A percentile compares a stretch with the other conserved stretches of the same genome.
Conservation (phyloP, 108 stramenopile species). For the Cyclostephanos tholiformis region DNA sequence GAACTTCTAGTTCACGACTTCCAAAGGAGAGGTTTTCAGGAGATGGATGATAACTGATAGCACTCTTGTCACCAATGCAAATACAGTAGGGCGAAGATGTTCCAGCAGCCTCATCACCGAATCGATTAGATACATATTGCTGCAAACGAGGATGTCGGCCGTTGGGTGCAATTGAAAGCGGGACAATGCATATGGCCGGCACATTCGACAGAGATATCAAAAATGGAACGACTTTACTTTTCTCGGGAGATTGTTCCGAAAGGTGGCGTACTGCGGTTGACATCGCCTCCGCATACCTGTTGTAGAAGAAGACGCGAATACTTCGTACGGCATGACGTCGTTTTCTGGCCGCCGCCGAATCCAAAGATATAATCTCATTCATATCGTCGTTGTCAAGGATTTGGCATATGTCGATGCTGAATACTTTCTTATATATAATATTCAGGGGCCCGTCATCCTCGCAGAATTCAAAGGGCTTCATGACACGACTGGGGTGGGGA, state of each 20-base stretch:
- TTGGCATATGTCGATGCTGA: conserved; percentile 63
- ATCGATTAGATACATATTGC: conserved; percentile 38
- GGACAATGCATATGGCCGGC: conserved; percentile 68
- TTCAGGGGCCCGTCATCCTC: conserved; percentile 70
- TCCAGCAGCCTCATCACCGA: conserved; percentile 42
- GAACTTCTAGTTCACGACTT: conserved; percentile 19
- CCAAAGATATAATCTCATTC: background rate
- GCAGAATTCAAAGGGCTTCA: conserved; percentile 23
- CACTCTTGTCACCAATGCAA: conserved; percentile 64
- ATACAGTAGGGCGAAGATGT: conserved; percentile 56
- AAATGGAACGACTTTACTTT: conserved; percentile 3
- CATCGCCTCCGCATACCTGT: conserved; percentile 57
- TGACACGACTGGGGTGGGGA: background rate
- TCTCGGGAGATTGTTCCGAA: conserved; percentile 1
- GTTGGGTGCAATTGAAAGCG: conserved; percentile 21
- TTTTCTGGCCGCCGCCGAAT: conserved; percentile 25
- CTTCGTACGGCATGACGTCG: conserved; percentile 43
- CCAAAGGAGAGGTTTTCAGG: conserved; percentile 16
- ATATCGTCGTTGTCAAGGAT: conserved; percentile 18
- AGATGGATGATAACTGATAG: conserved; percentile 9
- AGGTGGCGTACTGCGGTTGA: conserved; percentile 26
- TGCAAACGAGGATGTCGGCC: conserved; percentile 31
- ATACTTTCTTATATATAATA: conserved; percentile 50
- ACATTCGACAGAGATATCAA: conserved; percentile 47
- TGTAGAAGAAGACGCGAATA: conserved; percentile 68